Conservation (phyloP, 768 basidiomycete genomes). For the Collybia sordida region DNA sequence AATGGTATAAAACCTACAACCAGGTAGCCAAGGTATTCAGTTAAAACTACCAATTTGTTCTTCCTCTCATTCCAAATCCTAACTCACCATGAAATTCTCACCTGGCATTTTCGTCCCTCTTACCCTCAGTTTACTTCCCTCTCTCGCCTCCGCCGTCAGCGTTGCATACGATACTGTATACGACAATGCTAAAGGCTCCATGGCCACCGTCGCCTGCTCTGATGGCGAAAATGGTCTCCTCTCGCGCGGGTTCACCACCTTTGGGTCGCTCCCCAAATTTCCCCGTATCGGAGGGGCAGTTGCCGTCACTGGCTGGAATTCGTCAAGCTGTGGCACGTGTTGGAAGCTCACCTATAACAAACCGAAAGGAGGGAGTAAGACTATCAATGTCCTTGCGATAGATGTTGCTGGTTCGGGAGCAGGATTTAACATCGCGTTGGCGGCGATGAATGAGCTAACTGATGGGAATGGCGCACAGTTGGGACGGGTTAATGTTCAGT, state of each 20-base stretch:
- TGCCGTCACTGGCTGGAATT: conserved; percentile 44
- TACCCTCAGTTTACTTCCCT: conserved; percentile 12
- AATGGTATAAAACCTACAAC: too few relatives aligned
- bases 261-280: conserved; percentile 48
- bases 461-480: conserved; percentile 19
- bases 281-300: conserved; percentile 51
- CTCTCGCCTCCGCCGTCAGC: conserved; percentile 11
- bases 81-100: conserved; percentile 3
- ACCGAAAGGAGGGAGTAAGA: conserved; percentile 18
- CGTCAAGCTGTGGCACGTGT: conserved; percentile 50
- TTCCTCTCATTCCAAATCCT: too few relatives aligned
- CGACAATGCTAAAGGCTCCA: conserved; percentile 32
- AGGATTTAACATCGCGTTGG: conserved; percentile 24
- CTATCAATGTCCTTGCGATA: conserved; percentile 45
- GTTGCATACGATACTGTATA: conserved; percentile 40
- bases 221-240: conserved; percentile 44
- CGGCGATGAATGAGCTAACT: conserved; percentile 36
- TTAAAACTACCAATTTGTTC: too few relatives aligned
- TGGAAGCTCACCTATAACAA: conserved; percentile 48
- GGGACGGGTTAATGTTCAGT: conserved; percentile 23
- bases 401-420: conserved; percentile 28
- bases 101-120: conserved; percentile 21
- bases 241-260: conserved; percentile 36
- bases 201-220: conserved; percentile 45
- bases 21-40: too few relatives aligned